Evolutionary conservation across 2,329 filamentous ascomycete genomes (phyloP), one percentile per base, ranked within the genome.

Genomic region (Dactylellina cionopaga): DNA sequence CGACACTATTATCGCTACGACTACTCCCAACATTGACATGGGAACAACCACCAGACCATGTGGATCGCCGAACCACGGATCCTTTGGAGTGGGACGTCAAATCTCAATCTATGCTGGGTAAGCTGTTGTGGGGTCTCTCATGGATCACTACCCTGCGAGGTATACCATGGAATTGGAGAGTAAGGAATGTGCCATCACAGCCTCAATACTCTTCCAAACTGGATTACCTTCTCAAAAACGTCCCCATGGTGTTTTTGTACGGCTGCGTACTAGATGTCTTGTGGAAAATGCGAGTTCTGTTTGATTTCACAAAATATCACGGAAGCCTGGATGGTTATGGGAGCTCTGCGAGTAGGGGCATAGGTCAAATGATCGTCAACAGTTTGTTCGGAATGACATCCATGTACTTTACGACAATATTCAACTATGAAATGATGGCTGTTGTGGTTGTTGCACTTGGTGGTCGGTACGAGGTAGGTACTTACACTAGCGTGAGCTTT

Each of bases 341-440:
- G 9, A 56, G 52, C 24, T 56, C 52, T 22, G 52, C 52, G 15
- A 56, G 52, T 22, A 33, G 25, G 17, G 52, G 52, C 31, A 9
- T 44, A 6, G 24, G 35, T 5, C 13, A n/a, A 5, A 43, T 56
- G 52, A 15, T 22, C n/a, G 15, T 31, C 5, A 56, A 56, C 13
- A 56, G 52, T n/a, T 15, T 44, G 10, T 56, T 56, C 31, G 52
- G 22, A 25, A 43, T 56, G 25, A 37, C 43, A 25, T 56, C 52
- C 2, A 56, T 56, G 52, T 56, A 56, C 19, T 31, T 56, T 6
- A 56, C 25, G n/a, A 56, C 52, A 7, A 22, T 56, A 25, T 56
- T 56, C n/a, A 56, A 56, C 15, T 56, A 56, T 33, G 31, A 56
- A 37, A 56, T 54, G 49, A 54, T 56, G 52, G 52, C 52, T 1